Base-by-base conservation (phyloP, 2,329 filamentous ascomycete species). In the Aureobasidium sp. region DNA sequence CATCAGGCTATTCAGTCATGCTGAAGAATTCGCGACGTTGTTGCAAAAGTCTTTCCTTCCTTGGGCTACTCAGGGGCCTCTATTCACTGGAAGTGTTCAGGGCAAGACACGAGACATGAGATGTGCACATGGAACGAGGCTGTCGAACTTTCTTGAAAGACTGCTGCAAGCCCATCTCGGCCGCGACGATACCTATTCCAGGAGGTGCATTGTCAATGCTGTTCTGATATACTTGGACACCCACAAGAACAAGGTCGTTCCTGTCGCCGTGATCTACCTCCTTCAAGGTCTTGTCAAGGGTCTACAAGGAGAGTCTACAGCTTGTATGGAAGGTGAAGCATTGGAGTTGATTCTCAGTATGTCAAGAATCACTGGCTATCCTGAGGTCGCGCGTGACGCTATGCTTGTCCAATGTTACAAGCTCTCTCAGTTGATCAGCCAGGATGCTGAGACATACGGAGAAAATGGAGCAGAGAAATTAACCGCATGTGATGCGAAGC, bases 61-160 rank as follows among this genome's bases (percentile, higher is more conserved):
- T 2, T 81, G 79, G 78, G 77, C 73, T 1, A 77, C 74, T 5
- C 73, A 75, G 64, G 79, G 79, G 3, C 70, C 68, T 13, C 67
- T 78, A 0, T 80, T 78, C 67, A 78, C 75, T 1, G 69, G 73
- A 0, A 73, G 70, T 4, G 64, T 79, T 10, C 66, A 67, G 9
- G 69, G 70, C 1, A 68, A 67, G 14, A 70, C 72, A 27, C 61
- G 67, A 0, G 50, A 30, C 1, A 69, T 74, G 9, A 57, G 55
- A 6, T 79, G 77, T 59, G 65, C 67, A 11, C 78, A 81, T 63
- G 78, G 78, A 16, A 68, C 72, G 5, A 68, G 67, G 8, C 66
- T 80, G 5, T 69, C 72, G 10, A 59, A 62, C 30, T 75, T 77
- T 49, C 63, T 79, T 10, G 61, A 68, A 11, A 64, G 62, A 13